These are phyloP conservation scores for Euphorbia lathyris DNA, from an alignment of 345 rosid species.

Conservation along the genomic window DNA sequence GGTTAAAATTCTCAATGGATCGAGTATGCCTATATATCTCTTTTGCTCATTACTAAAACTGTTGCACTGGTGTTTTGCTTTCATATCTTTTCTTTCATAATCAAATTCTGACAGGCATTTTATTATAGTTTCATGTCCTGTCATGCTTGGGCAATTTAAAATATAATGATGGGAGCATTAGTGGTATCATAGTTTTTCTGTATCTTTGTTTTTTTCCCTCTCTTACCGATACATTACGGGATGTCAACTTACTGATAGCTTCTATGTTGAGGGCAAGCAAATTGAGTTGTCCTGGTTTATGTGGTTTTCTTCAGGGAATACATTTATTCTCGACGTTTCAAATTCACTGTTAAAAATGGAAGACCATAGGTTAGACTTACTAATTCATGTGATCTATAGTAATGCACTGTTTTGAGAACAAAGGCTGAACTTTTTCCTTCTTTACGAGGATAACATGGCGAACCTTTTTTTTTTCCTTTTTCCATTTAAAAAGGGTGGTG, in stretches of 20 bases:
- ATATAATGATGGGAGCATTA: not conserved
- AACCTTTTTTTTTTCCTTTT: slow-evolving; percentile 5
- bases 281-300: not conserved
- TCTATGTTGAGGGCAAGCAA: not conserved
- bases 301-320: not conserved
- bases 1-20: slow-evolving; percentile 76
- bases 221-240: not conserved
- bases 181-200: not conserved
- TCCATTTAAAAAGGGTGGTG: not conserved
- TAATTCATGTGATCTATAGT: not conserved
- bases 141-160: not conserved
- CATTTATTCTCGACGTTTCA: not conserved
- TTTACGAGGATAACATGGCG: not conserved
- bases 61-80: not conserved
- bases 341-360: not conserved
- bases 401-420: not conserved
- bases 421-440: not conserved
- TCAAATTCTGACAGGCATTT: not conserved
- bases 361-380: slow-evolving; percentile 5
- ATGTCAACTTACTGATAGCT: not conserved
- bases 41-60: slow-evolving; percentile 6
- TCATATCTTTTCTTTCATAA: not conserved
- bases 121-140: not conserved
- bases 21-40: slow-evolving; percentile 46
- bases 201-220: not conserved